Evolutionary conservation across 1,139 yeast genomes (phyloP).

Genomic region (Saccharomyces hybrid): DNA sequence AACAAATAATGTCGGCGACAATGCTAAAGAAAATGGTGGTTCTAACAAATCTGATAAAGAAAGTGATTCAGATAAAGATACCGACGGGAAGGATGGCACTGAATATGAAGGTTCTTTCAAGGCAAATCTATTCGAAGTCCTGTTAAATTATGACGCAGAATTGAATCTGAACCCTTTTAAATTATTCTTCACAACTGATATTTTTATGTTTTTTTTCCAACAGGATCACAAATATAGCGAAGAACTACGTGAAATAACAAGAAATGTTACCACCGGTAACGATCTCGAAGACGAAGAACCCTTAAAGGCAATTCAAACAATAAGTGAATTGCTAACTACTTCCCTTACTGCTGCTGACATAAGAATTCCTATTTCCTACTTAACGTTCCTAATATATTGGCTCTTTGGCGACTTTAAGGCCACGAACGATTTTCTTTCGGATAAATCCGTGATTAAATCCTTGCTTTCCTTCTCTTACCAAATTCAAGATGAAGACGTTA

Average conservation of each 20-base stretch:
- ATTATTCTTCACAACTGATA: slow-evolving; percentile 74
- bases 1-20: slow-evolving; percentile 3
- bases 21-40: slow-evolving; percentile 1
- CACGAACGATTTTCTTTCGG: slow-evolving; percentile 68
- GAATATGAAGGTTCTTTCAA: slow-evolving; percentile 6
- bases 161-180: slow-evolving; percentile 75
- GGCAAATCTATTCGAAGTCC: slow-evolving; percentile 53
- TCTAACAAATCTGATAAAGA: neutral
- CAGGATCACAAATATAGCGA: slow-evolving; percentile 36
- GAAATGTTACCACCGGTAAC: slow-evolving; percentile 54
- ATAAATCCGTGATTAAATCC: slow-evolving; percentile 57
- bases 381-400: slow-evolving; percentile 72
- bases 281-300: slow-evolving; percentile 67
- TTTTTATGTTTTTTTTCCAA: slow-evolving; percentile 56
- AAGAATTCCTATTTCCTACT: slow-evolving; percentile 69
- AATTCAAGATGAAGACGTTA: slow-evolving; percentile 47
- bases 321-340: slow-evolving; percentile 67
- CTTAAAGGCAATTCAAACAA: slow-evolving; percentile 67
- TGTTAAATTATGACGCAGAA: slow-evolving; percentile 75
- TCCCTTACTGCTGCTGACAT: slow-evolving; percentile 61
- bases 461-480: slow-evolving; percentile 62
- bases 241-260: slow-evolving; percentile 38
- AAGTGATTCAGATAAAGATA: neutral
- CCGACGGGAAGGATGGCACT: neutral
- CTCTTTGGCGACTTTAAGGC: slow-evolving; percentile 70